Evolutionary conservation across 106 monocot species (phyloP), one percentile per base, ranked within the genome.

Genomic region (Dendrobium catenatum): DNA sequence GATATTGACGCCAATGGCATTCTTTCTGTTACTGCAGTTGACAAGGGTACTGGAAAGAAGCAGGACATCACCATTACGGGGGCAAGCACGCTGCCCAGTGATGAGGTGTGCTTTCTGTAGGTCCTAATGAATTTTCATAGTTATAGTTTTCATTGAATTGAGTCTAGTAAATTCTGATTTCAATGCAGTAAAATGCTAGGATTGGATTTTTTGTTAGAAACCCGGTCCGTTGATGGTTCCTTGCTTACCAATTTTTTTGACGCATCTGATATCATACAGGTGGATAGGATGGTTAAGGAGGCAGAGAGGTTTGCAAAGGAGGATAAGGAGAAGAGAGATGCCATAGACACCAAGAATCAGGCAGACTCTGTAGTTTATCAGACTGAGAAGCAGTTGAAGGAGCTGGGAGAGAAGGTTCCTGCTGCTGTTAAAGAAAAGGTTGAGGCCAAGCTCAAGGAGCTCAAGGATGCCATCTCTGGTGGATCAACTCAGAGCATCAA

Each of bases 1-100:
- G 95, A 95, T 44, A 95, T 95, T 51, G 95, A 95, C 80, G 95
- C 95, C 27, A 95, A 95, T 43, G 95, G 95, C 76, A 95, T 95
- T 47, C 93, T 95, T 19, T 95, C 95, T 41, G 95, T 95, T 24
- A 78, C 91, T 26, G 91, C 95, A 5, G 77, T 91, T 11, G 93
- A 93, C 82, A 93, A 93, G 83, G 93, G 90, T 5, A 90, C 93
- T 9, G 90, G 88, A 27, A 93, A 90, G 87, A 90, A 90, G 82
- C 93, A 93, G 80, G 90, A 90, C 76, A 93, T 93, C 67, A 90
- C 88, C 5, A 93, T 93, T 42, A 93, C 93, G 16, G 93, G 90
- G 4, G 90, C 93, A 27, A 90, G 88, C 79, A 93, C 88, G 46
- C 82, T 93, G 58, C 88, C 90, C 20, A 82, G 68, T 15, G 90